These are phyloP conservation scores for Saturnispora sekii DNA, from an alignment of 805 yeast genomes.

Conservation along the genomic window DNA sequence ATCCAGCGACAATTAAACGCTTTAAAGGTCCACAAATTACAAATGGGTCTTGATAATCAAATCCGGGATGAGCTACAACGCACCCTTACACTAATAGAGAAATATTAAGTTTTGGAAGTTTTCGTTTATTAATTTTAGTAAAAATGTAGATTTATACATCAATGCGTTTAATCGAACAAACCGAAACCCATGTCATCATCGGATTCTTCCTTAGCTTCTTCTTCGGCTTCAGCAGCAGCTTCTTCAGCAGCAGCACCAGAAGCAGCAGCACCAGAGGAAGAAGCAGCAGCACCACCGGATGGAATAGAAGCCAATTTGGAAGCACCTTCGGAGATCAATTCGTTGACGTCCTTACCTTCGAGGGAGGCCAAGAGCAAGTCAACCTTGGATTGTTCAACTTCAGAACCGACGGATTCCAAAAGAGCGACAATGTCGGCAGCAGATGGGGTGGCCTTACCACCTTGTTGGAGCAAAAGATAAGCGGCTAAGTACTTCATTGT, in stretches of 20 bases:
- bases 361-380: slow-evolving; percentile 71
- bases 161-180: slow-evolving; percentile 27
- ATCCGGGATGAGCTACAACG: slow-evolving; percentile 1
- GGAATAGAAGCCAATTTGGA: slow-evolving; percentile 96
- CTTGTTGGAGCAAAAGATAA: slow-evolving; percentile 94
- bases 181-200: slow-evolving; percentile 70
- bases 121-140: background rate
- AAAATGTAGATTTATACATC: background rate
- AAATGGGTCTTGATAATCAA: slow-evolving; percentile 1
- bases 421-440: slow-evolving; percentile 84
- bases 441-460: slow-evolving; percentile 92
- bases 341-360: slow-evolving; percentile 87
- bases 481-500: slow-evolving; percentile 97
- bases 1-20: slow-evolving; percentile 5
- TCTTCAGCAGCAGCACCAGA: slow-evolving; percentile 67
- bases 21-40: background rate
- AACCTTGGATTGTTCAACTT: slow-evolving; percentile 84
- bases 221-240: slow-evolving; percentile 62
- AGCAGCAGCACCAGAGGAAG: slow-evolving; percentile 62
- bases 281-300: slow-evolving; percentile 93
- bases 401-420: slow-evolving; percentile 92
- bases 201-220: slow-evolving; percentile 47
- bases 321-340: slow-evolving; percentile 90
- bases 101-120: background rate
- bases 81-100: background rate